Conservation (phyloP, 2,329 filamentous ascomycete genomes). For the Ophiocordyceps camponoti-rufipedis region DNA sequence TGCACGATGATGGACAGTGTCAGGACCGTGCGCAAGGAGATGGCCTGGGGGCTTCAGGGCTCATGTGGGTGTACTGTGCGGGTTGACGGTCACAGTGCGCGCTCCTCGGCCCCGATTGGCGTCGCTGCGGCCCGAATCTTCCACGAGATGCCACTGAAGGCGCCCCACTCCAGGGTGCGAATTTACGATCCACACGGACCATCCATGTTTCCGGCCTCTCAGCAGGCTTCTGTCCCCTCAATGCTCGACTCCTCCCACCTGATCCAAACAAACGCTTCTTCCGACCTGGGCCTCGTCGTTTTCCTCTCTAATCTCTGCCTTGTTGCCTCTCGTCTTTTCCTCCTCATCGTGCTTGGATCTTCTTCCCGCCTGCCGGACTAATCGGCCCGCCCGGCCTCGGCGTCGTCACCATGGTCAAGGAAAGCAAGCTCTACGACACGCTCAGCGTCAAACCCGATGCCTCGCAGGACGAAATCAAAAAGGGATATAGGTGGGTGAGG, state of each 20-base stretch:
- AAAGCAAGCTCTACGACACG: conserved; percentile 71
- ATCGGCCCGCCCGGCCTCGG: too few relatives aligned
- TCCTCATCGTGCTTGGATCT: neutral
- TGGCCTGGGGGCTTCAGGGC: too few relatives aligned
- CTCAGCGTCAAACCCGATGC: conserved; percentile 64
- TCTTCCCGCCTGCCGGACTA: too few relatives aligned
- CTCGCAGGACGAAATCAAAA: conserved; percentile 89
- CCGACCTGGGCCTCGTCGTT: neutral
- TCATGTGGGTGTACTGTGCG: too few relatives aligned
- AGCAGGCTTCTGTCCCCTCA: neutral
- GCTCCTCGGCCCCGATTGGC: neutral
- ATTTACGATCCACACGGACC: neutral
- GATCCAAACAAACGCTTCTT: neutral
- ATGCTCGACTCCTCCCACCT: neutral
- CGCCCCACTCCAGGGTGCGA: neutral
- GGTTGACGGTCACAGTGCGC: neutral
- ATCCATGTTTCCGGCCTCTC: neutral
- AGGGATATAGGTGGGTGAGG: conserved; percentile 63
- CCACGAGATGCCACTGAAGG: conserved; percentile 9
- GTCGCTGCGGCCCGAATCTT: conserved; percentile 7
- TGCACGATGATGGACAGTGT: too few relatives aligned
- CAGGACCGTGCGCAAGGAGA: too few relatives aligned
- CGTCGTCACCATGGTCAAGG: conserved; percentile 55
- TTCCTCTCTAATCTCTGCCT: conserved; percentile 1
- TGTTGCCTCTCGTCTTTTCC: neutral